Base-by-base conservation (phyloP, 257 asterid species). In the Nicotiana tabacum region DNA sequence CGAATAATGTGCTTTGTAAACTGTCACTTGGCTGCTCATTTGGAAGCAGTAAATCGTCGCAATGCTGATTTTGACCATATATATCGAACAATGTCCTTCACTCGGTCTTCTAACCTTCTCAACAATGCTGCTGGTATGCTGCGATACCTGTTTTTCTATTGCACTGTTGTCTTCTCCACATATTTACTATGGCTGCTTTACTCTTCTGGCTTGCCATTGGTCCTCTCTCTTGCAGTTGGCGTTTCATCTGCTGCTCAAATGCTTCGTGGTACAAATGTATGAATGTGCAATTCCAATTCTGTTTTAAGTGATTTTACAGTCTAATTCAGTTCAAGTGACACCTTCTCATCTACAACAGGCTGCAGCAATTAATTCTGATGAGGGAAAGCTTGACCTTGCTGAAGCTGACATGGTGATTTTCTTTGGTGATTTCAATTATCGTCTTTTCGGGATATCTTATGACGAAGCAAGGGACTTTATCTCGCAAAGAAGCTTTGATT, bases 391-490 rank as follows among this genome's bases (percentile, higher is more conserved):
- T 58, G 98, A 96, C 81, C 95, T 96, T 58, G 95, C 98, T 81
- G 98, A 94, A 78, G 97, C 99, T 51, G 99, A 96, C 84, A 78
- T 96, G 92, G 89, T 96, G 39, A 82, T 95, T 83, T 92, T 94
- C 85, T 87, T 84, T 51, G 99, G 99, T n/a, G 99, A 96, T 88
- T 96, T 93, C 68, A 94, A 96, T 77, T 96, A 96, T 85, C 96
- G 99, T 21, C 95, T 96, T 67, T 94, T 92, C 77, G 99, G 98
- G 27, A 94, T 96, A 91, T 88, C 99, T 2, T 96, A 94, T 29
- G 99, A 94, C 61, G 99, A 96, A 88, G 99, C 98, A 29, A 91
- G 99, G 85, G 98, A 96, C 83, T 92, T 96, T 46, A 97, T 96
- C 27, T 96, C 98, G 16, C 98, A 96, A 77, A 91, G 99, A 90